Evolutionary conservation across 805 yeast genomes (phyloP).

Genomic region (Blastobotrys muscicola): DNA sequence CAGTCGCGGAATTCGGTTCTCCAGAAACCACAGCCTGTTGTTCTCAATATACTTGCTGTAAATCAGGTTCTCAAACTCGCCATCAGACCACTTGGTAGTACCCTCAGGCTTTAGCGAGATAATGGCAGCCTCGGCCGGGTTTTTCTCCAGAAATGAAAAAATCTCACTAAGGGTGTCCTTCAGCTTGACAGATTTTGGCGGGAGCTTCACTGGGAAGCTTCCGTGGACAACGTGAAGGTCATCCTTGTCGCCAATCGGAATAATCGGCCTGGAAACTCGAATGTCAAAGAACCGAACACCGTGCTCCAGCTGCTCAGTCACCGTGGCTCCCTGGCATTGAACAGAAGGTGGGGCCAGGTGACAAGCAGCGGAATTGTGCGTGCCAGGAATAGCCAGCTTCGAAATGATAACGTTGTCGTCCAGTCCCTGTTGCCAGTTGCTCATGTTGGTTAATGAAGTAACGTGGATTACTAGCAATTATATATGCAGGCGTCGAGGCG

Average conservation of each 20-base stretch:
- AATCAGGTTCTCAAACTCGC: constrained; percentile 55
- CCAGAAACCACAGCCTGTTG: constrained; percentile 54
- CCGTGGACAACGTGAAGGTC: constrained; percentile 66
- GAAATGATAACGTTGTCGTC: constrained; percentile 43
- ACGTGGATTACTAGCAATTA: too few relatives aligned
- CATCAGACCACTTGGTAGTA: constrained; percentile 53
- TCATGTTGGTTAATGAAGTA: too few relatives aligned
- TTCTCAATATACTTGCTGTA: constrained; percentile 48
- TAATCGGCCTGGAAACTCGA: constrained; percentile 49
- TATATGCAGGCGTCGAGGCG: too few relatives aligned
- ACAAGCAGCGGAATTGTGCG: constrained; percentile 74
- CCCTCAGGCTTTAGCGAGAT: constrained; percentile 72
- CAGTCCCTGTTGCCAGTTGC: constrained; percentile 45
- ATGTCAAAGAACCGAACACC: constrained; percentile 73
- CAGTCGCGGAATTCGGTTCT: constrained; percentile 45
- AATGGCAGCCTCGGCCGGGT: constrained; percentile 52
- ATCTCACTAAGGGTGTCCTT: constrained; percentile 46
- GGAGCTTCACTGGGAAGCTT: constrained; percentile 58
- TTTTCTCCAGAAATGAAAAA: constrained; percentile 43
- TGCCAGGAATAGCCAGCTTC: constrained; percentile 63
- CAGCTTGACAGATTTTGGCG: constrained; percentile 44
- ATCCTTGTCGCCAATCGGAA: constrained; percentile 27
- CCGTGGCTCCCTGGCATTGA: constrained; percentile 58
- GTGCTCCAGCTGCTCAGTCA: constrained; percentile 52
- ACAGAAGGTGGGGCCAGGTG: constrained; percentile 65